Conservation (phyloP, 2,329 filamentous ascomycete species). For the Scopulariopsis brevicaulis region DNA sequence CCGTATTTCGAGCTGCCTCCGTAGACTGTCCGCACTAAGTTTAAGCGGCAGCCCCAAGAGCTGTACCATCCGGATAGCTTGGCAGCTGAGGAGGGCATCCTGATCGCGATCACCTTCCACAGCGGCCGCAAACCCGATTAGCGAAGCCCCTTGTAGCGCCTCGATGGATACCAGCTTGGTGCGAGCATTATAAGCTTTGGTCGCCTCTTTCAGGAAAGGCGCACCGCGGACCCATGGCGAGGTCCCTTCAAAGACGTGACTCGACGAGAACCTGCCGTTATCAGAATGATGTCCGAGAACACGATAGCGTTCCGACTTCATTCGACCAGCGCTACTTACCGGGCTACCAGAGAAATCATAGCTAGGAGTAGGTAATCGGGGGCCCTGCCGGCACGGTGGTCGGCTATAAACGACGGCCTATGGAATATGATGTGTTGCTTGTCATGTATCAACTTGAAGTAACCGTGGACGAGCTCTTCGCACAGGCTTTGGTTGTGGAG, state of each 20-base stretch:
- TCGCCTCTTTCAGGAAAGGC: not conserved
- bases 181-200: not conserved
- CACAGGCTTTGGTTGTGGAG: not conserved
- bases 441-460: constrained; percentile 6
- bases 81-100: not conserved
- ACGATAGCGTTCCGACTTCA: not conserved
- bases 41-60: not conserved
- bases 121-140: not conserved
- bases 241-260: not conserved
- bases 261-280: not conserved
- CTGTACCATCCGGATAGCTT: not conserved
- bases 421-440: constrained; percentile 7
- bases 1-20: not conserved
- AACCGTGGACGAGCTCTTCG: constrained; percentile 4
- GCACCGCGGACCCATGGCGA: not conserved
- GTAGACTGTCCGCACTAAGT: not conserved
- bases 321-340: not conserved
- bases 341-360: constrained; percentile 3
- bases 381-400: not conserved
- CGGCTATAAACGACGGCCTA: constrained; percentile 2
- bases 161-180: not conserved
- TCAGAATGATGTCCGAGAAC: not conserved
- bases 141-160: not conserved
- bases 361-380: constrained; percentile 2
- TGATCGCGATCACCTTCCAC: not conserved